Base-by-base conservation (phyloP, 768 basidiomycete species). In the Sporobolomyces roseus region DNA sequence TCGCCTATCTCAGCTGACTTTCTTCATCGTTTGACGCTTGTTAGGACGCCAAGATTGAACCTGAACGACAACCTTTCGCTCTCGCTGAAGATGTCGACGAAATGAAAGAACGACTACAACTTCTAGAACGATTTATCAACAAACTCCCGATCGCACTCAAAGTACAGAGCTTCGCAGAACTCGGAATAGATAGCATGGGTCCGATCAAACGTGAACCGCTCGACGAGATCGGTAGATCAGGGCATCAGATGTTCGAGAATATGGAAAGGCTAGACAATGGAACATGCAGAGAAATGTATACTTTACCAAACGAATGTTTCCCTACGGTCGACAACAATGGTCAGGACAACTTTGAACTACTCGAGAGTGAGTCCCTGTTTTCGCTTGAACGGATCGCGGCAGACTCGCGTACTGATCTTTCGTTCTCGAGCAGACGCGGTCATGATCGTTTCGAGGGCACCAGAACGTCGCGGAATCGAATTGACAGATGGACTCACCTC, bases 21-120 rank as follows among this genome's bases (percentile, higher is more conserved):
- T n/a, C 38, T 41, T 41, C 17, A 9, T 9, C 38, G 10, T 41
- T 17, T 9, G 38, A 41, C 9, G 17, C 14, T 5, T 30, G 27
- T 33, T 56, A 68, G 63, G 71, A 72, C 30, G 71, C 71, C 54
- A 72, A 72, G 33, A 72, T 72, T 25, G 71, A 72, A 17, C 71
- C 71, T 17, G 63, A 61, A 25, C 55, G 50, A 32, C 71, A 72
- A 61, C 71, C 66, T 1, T 72, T 72, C 46, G 71, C 71, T 3
- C 71, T 72, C 25, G 35, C 27, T 1, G n/a, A 51, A 35, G 71
- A 72, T 25, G 60, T 68, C 30, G 54, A 63, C 30, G 61, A 66
- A 23, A 23, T 72, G 21, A 54, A 45, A 4, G 61, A 48, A 2
- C 63, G 71, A 6, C 51, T 72, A 1, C 3, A 3, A 0, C 50